Percentiles rank a stretch among this genome's conserved stretches.
Evolutionary conservation across 257 asterid species (phyloP).

Genomic region (Oldenlandia corymbosa): DNA sequence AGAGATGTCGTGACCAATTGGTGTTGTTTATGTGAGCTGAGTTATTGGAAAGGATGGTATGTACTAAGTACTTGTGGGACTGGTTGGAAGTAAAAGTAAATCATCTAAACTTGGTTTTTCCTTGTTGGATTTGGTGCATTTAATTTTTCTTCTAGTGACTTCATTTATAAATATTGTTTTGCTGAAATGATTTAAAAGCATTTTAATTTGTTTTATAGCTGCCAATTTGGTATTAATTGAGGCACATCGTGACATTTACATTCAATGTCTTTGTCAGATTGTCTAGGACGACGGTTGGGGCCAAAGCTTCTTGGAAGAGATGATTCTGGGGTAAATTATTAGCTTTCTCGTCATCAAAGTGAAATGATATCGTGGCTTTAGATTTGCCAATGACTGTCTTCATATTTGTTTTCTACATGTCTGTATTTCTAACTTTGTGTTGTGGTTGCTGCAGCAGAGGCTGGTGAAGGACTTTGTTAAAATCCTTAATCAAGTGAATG

Average conservation of each 20-base stretch:
- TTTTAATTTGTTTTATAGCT: background rate
- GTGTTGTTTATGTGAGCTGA: background rate
- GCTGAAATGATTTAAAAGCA: background rate
- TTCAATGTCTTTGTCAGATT: constrained; percentile 45
- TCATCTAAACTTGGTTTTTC: background rate
- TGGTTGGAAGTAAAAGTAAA: background rate
- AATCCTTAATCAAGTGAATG: constrained; percentile 82
- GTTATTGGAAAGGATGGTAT: background rate
- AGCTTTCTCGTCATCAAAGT: constrained; percentile 11
- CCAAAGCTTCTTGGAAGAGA: constrained; percentile 91
- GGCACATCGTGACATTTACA: background rate
- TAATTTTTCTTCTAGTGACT: background rate
- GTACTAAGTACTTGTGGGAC: background rate
- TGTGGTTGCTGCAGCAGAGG: constrained; percentile 50
- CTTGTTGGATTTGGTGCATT: background rate
- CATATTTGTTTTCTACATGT: constrained; percentile 2
- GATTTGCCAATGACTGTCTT: constrained; percentile 11
- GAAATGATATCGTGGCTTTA: background rate
- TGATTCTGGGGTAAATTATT: constrained; percentile 79
- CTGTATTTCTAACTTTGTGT: constrained; percentile 5
- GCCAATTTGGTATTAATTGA: constrained; percentile 1
- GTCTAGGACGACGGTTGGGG: constrained; percentile 94
- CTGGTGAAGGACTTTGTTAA: constrained; percentile 82
- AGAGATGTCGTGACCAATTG: background rate
- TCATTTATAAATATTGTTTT: no score